These are phyloP conservation scores for Penicillium sp. DNA, from an alignment of 2,329 filamentous ascomycete genomes.

Conservation along the genomic window DNA sequence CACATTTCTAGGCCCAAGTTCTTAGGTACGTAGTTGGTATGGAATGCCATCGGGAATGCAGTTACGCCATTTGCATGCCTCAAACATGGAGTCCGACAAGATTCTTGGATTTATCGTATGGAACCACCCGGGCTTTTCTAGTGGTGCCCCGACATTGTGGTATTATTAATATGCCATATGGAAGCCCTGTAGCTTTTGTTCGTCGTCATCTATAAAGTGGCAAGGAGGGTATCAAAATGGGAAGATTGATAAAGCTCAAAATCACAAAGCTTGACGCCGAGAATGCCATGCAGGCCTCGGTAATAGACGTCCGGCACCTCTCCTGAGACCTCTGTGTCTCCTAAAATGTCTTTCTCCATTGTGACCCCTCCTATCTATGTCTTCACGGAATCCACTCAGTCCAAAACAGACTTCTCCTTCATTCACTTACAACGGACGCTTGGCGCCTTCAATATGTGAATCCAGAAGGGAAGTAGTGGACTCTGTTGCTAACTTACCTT, in stretches of 20 bases:
- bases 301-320: background rate
- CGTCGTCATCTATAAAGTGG: background rate
- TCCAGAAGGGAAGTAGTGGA: too few relatives aligned
- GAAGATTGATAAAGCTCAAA: background rate
- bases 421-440: too few relatives aligned
- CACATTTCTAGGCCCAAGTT: slow-evolving; percentile 2
- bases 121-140: background rate
- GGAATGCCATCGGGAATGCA: slow-evolving; percentile 10
- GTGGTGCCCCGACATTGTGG: too few relatives aligned
- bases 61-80: slow-evolving; percentile 12
- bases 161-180: too few relatives aligned
- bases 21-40: background rate
- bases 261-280: background rate
- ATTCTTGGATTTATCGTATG: background rate
- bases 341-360: background rate
- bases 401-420: too few relatives aligned
- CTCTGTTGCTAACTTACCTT: too few relatives aligned
- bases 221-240: background rate
- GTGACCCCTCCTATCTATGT: too few relatives aligned
- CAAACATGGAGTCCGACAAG: background rate
- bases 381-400: too few relatives aligned
- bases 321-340: background rate
- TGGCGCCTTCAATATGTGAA: too few relatives aligned
- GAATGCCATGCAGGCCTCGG: too few relatives aligned
- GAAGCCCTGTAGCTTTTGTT: too few relatives aligned